Evolutionary conservation across 441 rosid genomes (phyloP).

Genomic region (Flueggea neowawraea): DNA sequence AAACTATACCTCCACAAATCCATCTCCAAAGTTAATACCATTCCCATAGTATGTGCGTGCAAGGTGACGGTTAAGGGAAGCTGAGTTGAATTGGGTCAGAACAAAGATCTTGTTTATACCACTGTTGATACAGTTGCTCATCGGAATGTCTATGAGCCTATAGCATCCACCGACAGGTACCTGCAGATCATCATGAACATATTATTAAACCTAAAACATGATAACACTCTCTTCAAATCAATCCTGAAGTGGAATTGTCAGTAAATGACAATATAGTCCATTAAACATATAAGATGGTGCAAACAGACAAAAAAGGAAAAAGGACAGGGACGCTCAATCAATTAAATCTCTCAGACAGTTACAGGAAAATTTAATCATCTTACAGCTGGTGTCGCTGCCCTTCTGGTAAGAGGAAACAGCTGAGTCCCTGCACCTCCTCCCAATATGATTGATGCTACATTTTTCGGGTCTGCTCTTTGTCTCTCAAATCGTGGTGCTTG

Average conservation of each 20-base stretch:
- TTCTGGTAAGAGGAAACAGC: slow-evolving; percentile 84
- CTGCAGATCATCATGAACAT: slow-evolving; percentile 33
- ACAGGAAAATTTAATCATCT: slow-evolving; percentile 13
- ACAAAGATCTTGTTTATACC: slow-evolving; percentile 92
- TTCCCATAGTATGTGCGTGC: slow-evolving; percentile 92
- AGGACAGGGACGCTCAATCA: too few species aligned
- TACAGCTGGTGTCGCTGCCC: slow-evolving; percentile 94
- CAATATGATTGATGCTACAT: slow-evolving; percentile 82
- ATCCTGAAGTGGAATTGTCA: not conserved
- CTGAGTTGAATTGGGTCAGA: slow-evolving; percentile 86
- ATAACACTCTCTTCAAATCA: not conserved
- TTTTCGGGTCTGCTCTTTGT: slow-evolving; percentile 65
- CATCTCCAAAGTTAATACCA: slow-evolving; percentile 88
- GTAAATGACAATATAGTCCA: not conserved
- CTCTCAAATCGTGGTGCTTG: slow-evolving; percentile 47
- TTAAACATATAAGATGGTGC: too few species aligned
- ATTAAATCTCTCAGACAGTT: too few species aligned
- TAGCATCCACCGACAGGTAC: slow-evolving; percentile 95
- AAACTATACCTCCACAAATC: slow-evolving; percentile 85
- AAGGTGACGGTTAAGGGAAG: slow-evolving; percentile 90
- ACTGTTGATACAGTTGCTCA: slow-evolving; percentile 96
- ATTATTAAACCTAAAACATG: not conserved
- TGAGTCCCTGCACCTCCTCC: slow-evolving; percentile 96
- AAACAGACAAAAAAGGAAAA: too few species aligned
- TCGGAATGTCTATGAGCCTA: slow-evolving; percentile 87